Evolutionary conservation across 345 rosid genomes (phyloP), one percentile per base, ranked within the genome.

Genomic region (Kernera saxatilis): DNA sequence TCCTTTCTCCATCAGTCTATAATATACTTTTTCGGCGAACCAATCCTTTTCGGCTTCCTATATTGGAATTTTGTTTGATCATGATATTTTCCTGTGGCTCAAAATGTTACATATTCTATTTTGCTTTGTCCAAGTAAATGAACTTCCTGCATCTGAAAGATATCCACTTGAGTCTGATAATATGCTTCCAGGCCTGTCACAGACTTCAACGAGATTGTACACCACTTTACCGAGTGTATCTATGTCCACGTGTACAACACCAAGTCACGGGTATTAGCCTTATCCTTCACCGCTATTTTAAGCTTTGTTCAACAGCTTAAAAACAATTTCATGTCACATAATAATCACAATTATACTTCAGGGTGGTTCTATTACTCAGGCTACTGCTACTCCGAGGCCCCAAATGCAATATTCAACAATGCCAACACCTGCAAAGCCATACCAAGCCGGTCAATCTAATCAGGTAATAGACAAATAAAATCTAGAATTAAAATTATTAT

Each of bases 151-250:
- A 22, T 55, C 23, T 45, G 14, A 37, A 32, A 18, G 32, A 35
- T 43, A 14, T 69, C 19, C 6, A 27, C 46, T 64, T 11, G 21
- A 45, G 18, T 62, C 27, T 33, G 21, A 63, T 51, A 6, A 29
- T 72, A 67, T 66, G 53, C 56, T 79, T 79, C 60, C 88, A 94
- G 99, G 95, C 93, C 95, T 70, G 74, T 94, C 60, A 79, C 79
- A 25, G 99, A 93, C 75, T 93, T 83, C 71, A 89, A 91, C 75
- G 97, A 93, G 86, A 80, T 93, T 59, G 75, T 90, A 14, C 75
- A 77, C 80, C 97, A 94, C 74, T 94, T 94, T 68, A 56, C 84
- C 4, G 99, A 94, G 85, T 94, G 97, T 57, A 85, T 91, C 60
- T 94, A 81, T 73, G 97, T 94, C 69, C 97, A 89, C 63, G 49